phyloP scores from a whole-genome alignment of 192 early-diverging fungal species.

The Podila horticola region DNA sequence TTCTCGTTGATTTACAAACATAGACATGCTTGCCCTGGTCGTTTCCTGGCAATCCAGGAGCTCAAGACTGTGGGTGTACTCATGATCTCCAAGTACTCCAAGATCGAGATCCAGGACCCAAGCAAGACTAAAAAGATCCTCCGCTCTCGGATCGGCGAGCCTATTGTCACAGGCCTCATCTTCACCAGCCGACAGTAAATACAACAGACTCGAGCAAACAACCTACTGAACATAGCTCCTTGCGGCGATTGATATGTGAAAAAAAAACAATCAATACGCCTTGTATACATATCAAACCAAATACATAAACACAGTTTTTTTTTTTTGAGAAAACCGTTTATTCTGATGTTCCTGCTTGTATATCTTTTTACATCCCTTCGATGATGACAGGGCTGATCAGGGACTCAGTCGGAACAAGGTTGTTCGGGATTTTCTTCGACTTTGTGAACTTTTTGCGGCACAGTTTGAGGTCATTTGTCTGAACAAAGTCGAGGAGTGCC shows the following conservation, averaged over 20 bases:
- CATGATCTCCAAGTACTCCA: constrained; percentile 50
- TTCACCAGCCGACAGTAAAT: constrained; percentile 20
- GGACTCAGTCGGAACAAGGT: constrained; percentile 51
- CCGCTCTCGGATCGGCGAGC: constrained; percentile 11
- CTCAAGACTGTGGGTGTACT: constrained; percentile 44
- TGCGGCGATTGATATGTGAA: background rate
- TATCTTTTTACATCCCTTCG: constrained; percentile 27
- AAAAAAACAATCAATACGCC: background rate
- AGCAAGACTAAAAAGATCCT: constrained; percentile 2
- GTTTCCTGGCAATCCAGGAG: constrained; percentile 57
- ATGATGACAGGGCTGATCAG: constrained; percentile 49
- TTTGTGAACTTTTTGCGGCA: constrained; percentile 67
- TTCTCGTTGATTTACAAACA: too few relatives aligned
- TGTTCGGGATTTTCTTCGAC: constrained; percentile 64
- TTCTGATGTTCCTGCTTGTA: background rate
- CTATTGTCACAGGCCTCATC: constrained; percentile 10
- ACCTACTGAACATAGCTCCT: background rate
- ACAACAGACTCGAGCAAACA: background rate
- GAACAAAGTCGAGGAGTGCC: constrained; percentile 64
- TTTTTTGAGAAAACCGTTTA: background rate
- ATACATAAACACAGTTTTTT: background rate
- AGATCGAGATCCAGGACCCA: constrained; percentile 16
- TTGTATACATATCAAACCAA: background rate
- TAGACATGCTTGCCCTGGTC: constrained; percentile 61
- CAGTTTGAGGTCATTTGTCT: constrained; percentile 60